Conservation (phyloP, 2,329 filamentous ascomycete species). For the Cadophora malorum region DNA sequence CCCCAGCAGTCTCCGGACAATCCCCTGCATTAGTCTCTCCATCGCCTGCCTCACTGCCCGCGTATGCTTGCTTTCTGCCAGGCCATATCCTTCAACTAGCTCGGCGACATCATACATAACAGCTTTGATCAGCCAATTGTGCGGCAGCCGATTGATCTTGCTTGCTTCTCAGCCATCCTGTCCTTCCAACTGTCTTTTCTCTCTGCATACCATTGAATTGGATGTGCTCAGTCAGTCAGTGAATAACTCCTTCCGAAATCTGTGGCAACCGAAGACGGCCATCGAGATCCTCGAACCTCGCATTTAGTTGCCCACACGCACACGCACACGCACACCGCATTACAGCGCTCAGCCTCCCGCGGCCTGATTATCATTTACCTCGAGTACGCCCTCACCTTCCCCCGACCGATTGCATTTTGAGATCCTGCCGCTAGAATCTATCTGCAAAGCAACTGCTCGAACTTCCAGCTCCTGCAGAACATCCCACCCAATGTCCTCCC, state of each 20-base stretch:
- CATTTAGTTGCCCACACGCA: not conserved
- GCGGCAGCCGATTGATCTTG: slow-evolving; percentile 14
- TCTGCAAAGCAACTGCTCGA: not conserved
- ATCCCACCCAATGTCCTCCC: slow-evolving; percentile 21
- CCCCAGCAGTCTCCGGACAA: slow-evolving; percentile 6
- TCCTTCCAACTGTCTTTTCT: slow-evolving; percentile 6
- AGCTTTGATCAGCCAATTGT: slow-evolving; percentile 27
- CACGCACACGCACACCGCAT: slow-evolving; percentile 14
- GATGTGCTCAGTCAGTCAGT: not conserved
- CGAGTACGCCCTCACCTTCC: slow-evolving; percentile 20
- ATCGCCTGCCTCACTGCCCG: slow-evolving; percentile 3
- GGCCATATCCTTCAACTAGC: slow-evolving; percentile 18
- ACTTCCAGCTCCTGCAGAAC: not conserved
- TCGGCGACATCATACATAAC: slow-evolving; percentile 29
- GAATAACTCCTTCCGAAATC: slow-evolving; percentile 9
- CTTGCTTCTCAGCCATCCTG: slow-evolving; percentile 15
- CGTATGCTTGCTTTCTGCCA: not conserved
- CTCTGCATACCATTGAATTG: not conserved
- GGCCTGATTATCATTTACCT: not conserved
- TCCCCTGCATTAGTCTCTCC: slow-evolving; percentile 16
- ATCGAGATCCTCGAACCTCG: slow-evolving; percentile 3
- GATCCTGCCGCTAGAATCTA: slow-evolving; percentile 10
- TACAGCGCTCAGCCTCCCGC: not conserved
- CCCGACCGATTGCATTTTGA: not conserved
- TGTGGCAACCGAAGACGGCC: slow-evolving; percentile 8